Conservation (phyloP, 2,329 filamentous ascomycete species). For the Penicillium sp. region DNA sequence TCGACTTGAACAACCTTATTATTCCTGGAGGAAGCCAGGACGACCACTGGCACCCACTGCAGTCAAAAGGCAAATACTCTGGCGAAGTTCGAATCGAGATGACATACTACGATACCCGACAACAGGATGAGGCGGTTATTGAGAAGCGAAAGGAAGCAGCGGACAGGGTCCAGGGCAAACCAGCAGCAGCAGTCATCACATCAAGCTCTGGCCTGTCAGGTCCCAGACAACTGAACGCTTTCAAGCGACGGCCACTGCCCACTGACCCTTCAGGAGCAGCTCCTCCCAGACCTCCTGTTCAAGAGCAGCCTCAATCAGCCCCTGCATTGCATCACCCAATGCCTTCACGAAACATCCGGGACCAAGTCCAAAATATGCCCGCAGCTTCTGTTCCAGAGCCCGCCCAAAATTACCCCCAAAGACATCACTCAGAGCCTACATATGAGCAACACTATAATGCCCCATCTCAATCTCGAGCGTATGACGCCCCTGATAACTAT, state of each 20-base stretch:
- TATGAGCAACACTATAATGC: slow-evolving; percentile 47
- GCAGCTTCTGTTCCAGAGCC: slow-evolving; percentile 52
- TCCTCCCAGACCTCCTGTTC: slow-evolving; percentile 40
- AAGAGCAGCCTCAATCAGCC: slow-evolving; percentile 22
- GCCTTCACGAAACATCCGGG: slow-evolving; percentile 16
- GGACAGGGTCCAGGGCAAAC: slow-evolving; percentile 37
- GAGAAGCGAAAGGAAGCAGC: slow-evolving; percentile 55
- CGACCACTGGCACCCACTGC: slow-evolving; percentile 87
- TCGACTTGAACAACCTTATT: slow-evolving; percentile 79
- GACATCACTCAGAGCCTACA: slow-evolving; percentile 60
- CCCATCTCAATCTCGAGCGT: slow-evolving; percentile 21
- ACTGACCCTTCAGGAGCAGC: slow-evolving; percentile 65
- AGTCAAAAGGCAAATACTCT: slow-evolving; percentile 90
- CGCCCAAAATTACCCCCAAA: slow-evolving; percentile 70
- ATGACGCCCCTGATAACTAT: slow-evolving; percentile 34
- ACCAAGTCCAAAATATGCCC: slow-evolving; percentile 25
- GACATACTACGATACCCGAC: slow-evolving; percentile 89
- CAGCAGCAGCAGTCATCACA: slow-evolving; percentile 11
- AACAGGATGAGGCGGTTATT: slow-evolving; percentile 70
- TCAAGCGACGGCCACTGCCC: slow-evolving; percentile 83
- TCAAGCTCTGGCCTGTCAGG: slow-evolving; percentile 35
- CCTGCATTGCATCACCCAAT: slow-evolving; percentile 23
- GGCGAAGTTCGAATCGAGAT: slow-evolving; percentile 93
- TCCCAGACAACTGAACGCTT: slow-evolving; percentile 59
- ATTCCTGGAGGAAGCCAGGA: slow-evolving; percentile 86